Evolutionary conservation across 2,329 filamentous ascomycete genomes (phyloP).

Genomic region (Colletotrichum orbiculare): DNA sequence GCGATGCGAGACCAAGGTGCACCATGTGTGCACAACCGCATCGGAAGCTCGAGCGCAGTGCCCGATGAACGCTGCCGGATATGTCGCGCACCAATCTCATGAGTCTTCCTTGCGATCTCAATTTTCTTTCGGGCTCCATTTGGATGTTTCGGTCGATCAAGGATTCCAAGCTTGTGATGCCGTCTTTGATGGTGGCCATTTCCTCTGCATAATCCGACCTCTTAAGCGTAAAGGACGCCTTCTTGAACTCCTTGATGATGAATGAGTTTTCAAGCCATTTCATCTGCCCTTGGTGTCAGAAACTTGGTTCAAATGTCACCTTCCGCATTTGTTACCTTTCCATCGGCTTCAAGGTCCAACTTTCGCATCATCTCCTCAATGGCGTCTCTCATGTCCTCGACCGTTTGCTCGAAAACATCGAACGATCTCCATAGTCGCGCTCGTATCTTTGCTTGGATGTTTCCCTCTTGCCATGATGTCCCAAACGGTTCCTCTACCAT

Average conservation of each 20-base stretch:
- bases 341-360: background rate
- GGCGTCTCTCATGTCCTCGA: conserved; percentile 40
- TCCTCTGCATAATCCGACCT: conserved; percentile 24
- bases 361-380: conserved; percentile 37
- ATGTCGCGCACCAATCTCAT: conserved; percentile 38
- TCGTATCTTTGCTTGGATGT: conserved; percentile 38
- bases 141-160: conserved; percentile 38
- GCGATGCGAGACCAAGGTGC: conserved; percentile 36
- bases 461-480: conserved; percentile 40
- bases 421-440: conserved; percentile 40
- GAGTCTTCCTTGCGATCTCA: conserved; percentile 37
- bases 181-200: conserved; percentile 36
- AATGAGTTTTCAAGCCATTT: background rate
- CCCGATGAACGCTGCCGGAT: conserved; percentile 38
- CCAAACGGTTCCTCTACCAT: conserved; percentile 46
- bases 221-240: conserved; percentile 32
- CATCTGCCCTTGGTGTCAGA: background rate
- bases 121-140: conserved; percentile 38
- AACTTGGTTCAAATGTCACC: too few species aligned
- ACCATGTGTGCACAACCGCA: conserved; percentile 37
- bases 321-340: background rate
- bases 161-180: conserved; percentile 39
- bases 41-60: background rate
- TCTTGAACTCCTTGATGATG: conserved; percentile 26
- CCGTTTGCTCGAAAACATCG: conserved; percentile 39